Conservation (phyloP, 352 stramenopile species). For the Phytophthora fragariae region DNA sequence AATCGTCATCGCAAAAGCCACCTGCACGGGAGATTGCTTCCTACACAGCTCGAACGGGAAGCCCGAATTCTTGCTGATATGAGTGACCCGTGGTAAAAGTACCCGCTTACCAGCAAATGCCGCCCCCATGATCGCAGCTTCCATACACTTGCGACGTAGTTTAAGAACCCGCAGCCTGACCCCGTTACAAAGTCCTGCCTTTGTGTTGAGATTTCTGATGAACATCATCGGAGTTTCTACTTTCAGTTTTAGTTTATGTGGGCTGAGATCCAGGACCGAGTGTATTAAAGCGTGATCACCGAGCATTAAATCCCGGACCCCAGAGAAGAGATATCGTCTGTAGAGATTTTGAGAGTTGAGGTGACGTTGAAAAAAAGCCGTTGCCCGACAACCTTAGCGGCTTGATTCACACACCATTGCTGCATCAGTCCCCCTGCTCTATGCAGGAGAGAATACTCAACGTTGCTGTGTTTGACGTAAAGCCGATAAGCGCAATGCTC, state of each 20-base stretch:
- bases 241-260: conserved; percentile 14
- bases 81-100: not conserved
- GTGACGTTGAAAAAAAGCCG: not conserved
- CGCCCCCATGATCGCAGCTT: conserved; percentile 3
- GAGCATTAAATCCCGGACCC: conserved; percentile 1
- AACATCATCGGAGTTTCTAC: not conserved
- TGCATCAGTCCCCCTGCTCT: not conserved
- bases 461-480: not conserved
- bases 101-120: not conserved
- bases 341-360: not conserved
- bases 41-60: conserved; percentile 2
- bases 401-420: conserved; percentile 11
- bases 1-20: not conserved
- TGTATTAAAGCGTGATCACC: too few species aligned
- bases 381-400: conserved; percentile 5
- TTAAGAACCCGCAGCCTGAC: not conserved
- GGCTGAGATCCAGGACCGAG: not conserved
- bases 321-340: not conserved
- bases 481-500: conserved; percentile 6
- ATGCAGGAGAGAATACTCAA: conserved; percentile 4
- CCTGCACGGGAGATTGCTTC: conserved; percentile 3
- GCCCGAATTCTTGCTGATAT: conserved; percentile 5
- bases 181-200: conserved; percentile 7
- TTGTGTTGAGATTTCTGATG: conserved; percentile 11
- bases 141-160: not conserved